Percentiles rank a stretch among this genome's conserved stretches.
Conservation (phyloP, 1,139 yeast genomes). For the Magnusiomyces starmeri region DNA sequence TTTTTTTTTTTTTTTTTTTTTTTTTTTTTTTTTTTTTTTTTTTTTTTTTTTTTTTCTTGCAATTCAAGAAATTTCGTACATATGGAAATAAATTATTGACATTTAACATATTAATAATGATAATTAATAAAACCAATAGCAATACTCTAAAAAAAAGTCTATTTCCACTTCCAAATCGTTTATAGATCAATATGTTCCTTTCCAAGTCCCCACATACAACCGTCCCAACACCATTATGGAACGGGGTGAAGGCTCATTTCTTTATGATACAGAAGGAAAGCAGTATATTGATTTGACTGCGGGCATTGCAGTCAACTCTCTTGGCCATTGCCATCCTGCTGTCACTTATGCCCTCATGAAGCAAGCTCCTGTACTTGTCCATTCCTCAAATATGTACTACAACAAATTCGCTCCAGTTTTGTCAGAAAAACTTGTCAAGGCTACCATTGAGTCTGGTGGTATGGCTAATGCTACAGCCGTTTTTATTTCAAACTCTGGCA, state of each 20-base stretch:
- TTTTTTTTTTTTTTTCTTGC: background rate
- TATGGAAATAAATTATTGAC: background rate
- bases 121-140: background rate
- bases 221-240: slow-evolving; percentile 56
- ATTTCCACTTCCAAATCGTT: slow-evolving; percentile 21
- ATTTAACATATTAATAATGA: background rate
- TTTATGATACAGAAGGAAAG: slow-evolving; percentile 72
- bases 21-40: no score
- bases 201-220: slow-evolving; percentile 72
- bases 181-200: slow-evolving; percentile 42
- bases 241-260: slow-evolving; percentile 63
- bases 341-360: slow-evolving; percentile 61
- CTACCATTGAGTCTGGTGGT: slow-evolving; percentile 66
- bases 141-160: slow-evolving; percentile 1
- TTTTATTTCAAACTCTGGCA: slow-evolving; percentile 88
- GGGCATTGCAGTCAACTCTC: slow-evolving; percentile 93
- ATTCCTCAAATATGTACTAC: slow-evolving; percentile 78
- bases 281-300: slow-evolving; percentile 86
- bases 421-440: slow-evolving; percentile 60
- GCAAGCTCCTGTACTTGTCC: slow-evolving; percentile 69
- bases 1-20: background rate
- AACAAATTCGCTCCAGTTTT: slow-evolving; percentile 79
- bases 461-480: slow-evolving; percentile 75
- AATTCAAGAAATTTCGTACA: background rate
- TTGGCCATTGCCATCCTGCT: slow-evolving; percentile 79